Evolutionary conservation across 345 rosid species (phyloP).

Genomic region (Heritiera fomes): DNA sequence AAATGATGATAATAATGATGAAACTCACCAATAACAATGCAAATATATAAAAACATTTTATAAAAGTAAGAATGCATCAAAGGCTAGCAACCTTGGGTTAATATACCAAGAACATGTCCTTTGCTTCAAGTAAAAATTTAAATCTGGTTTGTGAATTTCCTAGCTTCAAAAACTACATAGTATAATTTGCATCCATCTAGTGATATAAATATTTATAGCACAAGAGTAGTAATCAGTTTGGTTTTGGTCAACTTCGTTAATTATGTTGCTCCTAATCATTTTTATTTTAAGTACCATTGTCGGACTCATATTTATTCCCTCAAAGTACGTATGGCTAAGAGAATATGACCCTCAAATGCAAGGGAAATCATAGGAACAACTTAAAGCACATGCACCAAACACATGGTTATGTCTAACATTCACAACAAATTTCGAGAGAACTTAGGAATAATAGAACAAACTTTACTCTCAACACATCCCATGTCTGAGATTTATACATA

Average conservation of each 20-base stretch:
- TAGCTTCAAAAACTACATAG: not conserved
- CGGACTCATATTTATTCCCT: not conserved
- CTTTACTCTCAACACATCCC: not conserved
- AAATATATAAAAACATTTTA: not conserved
- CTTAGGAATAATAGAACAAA: not conserved
- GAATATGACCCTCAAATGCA: not conserved
- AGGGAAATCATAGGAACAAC: not conserved
- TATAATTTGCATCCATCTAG: not conserved
- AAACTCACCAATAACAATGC: not conserved
- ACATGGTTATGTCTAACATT: not conserved
- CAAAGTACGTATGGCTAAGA: not conserved
- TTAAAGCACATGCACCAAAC: not conserved
- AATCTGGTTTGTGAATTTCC: not conserved
- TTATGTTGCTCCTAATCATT: not conserved
- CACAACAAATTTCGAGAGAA: not conserved
- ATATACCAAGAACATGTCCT: not conserved
- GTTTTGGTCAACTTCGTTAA: not conserved
- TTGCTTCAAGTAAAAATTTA: not conserved
- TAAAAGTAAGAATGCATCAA: not conserved
- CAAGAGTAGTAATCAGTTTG: not conserved
- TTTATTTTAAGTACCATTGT: not conserved
- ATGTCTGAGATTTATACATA: not conserved
- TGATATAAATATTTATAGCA: not conserved
- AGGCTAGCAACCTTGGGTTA: not conserved
- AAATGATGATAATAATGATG: too few relatives aligned